phyloP scores from a whole-genome alignment of 2,329 filamentous ascomycete genomes.

The Pseudocercospora fuligena region DNA sequence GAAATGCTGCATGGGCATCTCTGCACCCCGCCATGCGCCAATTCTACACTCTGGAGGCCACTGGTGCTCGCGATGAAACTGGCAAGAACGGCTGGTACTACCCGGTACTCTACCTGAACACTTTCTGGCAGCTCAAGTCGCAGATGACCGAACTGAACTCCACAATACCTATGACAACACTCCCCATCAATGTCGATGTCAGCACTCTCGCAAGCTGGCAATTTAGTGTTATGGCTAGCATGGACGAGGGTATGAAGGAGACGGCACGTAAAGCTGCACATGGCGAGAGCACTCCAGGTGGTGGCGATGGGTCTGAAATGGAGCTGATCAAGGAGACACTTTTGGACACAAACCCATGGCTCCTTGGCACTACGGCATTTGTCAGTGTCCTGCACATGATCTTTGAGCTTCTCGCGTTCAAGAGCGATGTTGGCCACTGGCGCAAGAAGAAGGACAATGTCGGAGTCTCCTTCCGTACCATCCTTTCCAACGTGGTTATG shows the following conservation, averaged over 20 bases:
- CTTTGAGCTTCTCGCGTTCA: conserved; percentile 95
- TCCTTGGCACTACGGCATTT: conserved; percentile 80
- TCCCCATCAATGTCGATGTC: conserved; percentile 83
- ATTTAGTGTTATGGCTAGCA: conserved; percentile 79
- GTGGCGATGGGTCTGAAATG: conserved; percentile 89
- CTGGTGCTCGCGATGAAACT: conserved; percentile 77
- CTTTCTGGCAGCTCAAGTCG: conserved; percentile 91
- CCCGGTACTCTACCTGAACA: conserved; percentile 89
- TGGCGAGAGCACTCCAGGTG: conserved; percentile 72
- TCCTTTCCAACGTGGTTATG: conserved; percentile 98
- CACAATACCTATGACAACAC: conserved; percentile 82
- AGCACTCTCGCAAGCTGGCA: conserved; percentile 86
- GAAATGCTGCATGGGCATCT: conserved; percentile 67
- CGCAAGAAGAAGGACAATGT: conserved; percentile 99
- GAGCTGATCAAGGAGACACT: conserved; percentile 97
- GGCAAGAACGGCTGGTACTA: conserved; percentile 94
- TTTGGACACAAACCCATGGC: conserved; percentile 89
- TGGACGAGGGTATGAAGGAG: conserved; percentile 87
- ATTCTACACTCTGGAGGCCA: conserved; percentile 78
- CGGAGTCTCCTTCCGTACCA: conserved; percentile 93
- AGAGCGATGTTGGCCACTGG: conserved; percentile 96
- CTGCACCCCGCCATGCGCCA: conserved; percentile 76
- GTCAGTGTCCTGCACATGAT: conserved; percentile 91
- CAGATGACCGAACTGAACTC: conserved; percentile 93
- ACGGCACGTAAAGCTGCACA: conserved; percentile 77